These are phyloP conservation scores for Diplosphaera chodatii DNA, from an alignment of 139 green algal species.

Conservation along the genomic window DNA sequence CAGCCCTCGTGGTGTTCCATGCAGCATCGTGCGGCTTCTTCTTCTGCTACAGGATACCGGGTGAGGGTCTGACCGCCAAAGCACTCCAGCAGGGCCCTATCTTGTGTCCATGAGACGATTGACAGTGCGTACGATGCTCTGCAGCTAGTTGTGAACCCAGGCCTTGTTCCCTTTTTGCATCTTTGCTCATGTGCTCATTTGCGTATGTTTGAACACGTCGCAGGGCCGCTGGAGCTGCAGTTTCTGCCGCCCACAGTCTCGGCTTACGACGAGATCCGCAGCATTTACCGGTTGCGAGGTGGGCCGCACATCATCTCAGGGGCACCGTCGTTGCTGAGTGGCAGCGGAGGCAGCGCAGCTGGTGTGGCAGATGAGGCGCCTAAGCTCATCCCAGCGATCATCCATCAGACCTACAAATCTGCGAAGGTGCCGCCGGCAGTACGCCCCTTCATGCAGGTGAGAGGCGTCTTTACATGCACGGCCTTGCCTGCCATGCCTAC, in stretches of 20 bases:
- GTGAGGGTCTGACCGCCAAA: too few species aligned
- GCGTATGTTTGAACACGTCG: too few species aligned
- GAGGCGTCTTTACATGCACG: too few species aligned
- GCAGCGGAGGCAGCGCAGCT: neutral
- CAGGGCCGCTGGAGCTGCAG: neutral
- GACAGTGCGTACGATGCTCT: too few species aligned
- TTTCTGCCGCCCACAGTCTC: neutral
- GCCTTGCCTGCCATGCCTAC: too few species aligned
- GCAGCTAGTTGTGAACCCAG: too few species aligned
- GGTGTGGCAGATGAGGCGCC: conserved; percentile 17
- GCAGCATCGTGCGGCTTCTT: conserved; percentile 50
- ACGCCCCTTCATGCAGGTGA: conserved; percentile 23
- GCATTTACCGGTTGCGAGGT: conserved; percentile 32
- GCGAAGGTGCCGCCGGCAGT: conserved; percentile 19
- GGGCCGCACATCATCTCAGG: neutral
- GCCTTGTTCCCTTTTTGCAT: too few species aligned
- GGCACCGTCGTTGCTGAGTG: neutral
- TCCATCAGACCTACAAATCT: conserved; percentile 80
- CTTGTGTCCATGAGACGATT: too few species aligned
- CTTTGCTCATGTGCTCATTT: too few species aligned
- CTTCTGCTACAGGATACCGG: conserved; percentile 31
- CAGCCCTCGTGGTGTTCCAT: conserved; percentile 35
- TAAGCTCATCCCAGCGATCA: conserved; percentile 73
- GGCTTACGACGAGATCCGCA: conserved; percentile 40
- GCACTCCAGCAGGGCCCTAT: too few species aligned